Evolutionary conservation across 495 filamentous ascomycete species (phyloP).

Genomic region (Annulohypoxylon maeteangense): DNA sequence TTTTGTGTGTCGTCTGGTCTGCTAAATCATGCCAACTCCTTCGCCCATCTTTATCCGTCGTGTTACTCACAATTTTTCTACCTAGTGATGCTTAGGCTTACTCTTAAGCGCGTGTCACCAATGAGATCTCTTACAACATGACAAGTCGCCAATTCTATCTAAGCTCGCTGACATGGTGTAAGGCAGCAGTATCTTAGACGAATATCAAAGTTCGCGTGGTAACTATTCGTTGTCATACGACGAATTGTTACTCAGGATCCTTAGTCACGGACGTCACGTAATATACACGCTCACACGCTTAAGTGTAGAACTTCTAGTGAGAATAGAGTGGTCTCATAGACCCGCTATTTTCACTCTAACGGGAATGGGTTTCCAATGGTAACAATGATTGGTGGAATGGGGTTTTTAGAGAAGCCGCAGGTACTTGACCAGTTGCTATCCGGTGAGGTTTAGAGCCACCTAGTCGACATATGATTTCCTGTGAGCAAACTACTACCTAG

Average conservation of each 20-base stretch:
- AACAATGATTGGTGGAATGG: not conserved
- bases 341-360: not conserved
- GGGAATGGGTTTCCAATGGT: not conserved
- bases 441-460: not conserved
- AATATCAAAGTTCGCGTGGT: slow-evolving; percentile 4
- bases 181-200: not conserved
- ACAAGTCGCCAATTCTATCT: slow-evolving; percentile 22
- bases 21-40: not conserved
- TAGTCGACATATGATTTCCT: not conserved
- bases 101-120: slow-evolving; percentile 17
- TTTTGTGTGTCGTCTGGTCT: not conserved
- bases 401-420: not conserved
- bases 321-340: not conserved
- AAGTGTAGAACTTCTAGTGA: not conserved
- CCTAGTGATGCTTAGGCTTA: slow-evolving; percentile 13
- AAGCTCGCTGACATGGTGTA: not conserved
- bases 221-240: not conserved
- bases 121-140: slow-evolving; percentile 10
- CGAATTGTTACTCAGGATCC: not conserved
- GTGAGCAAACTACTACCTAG: not conserved
- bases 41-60: not conserved
- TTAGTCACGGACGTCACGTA: not conserved
- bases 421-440: not conserved
- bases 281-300: not conserved
- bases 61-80: not conserved